phyloP scores from a whole-genome alignment of 2,329 filamentous ascomycete species.

The Fusarium mundagurra region DNA sequence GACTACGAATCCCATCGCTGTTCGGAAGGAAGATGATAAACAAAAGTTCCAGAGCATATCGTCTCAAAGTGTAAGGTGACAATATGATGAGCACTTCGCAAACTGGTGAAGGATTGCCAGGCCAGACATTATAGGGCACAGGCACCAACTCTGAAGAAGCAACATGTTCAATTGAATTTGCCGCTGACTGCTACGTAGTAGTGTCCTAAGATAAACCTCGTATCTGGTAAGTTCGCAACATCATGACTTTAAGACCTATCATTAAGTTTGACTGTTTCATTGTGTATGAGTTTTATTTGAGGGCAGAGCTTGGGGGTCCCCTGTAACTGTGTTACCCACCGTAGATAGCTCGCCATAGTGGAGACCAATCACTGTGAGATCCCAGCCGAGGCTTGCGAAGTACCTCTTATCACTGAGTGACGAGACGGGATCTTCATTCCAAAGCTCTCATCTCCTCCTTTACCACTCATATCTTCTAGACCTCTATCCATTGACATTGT shows the following conservation, averaged over 20 bases:
- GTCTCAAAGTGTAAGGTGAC: background rate
- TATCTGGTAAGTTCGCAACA: background rate
- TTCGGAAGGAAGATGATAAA: background rate
- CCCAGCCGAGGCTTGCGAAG: background rate
- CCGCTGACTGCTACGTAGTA: background rate
- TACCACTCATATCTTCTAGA: background rate
- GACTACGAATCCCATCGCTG: background rate
- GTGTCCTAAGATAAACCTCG: no score
- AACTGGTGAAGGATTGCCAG: background rate
- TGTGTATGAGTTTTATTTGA: background rate
- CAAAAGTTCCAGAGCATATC: constrained; percentile 4
- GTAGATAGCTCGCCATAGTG: constrained; percentile 19
- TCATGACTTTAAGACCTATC: background rate
- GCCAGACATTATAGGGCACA: background rate
- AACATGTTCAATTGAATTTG: no score
- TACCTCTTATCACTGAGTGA: constrained; percentile 19
- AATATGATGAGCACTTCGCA: background rate
- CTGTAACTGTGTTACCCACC: background rate
- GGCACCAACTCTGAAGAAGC: background rate
- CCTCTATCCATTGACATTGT: background rate
- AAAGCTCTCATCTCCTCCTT: constrained; percentile 10
- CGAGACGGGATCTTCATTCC: constrained; percentile 28
- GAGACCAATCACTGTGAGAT: constrained; percentile 21
- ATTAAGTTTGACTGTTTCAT: background rate
- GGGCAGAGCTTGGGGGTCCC: background rate